Percentiles rank a stretch among this genome's conserved stretches.
These are phyloP conservation scores for Helianthus annuus DNA, from an alignment of 129 eudicot species.

Conservation along the genomic window DNA sequence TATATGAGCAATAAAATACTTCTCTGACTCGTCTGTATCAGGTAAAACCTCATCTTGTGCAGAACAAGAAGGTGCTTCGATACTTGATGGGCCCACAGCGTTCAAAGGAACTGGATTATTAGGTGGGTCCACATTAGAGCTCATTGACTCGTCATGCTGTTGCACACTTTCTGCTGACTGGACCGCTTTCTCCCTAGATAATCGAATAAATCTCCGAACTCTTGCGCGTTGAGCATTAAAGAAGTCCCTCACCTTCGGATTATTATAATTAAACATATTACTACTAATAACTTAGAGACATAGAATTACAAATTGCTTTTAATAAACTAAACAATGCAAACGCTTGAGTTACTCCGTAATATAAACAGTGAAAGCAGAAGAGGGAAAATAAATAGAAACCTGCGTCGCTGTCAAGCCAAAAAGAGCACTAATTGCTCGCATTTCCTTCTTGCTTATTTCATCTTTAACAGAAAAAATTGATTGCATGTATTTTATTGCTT, in stretches of 20 bases:
- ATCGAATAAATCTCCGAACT: conserved; percentile 72
- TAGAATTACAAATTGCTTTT: not conserved
- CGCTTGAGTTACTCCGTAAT: conserved; percentile 2
- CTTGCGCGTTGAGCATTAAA: conserved; percentile 71
- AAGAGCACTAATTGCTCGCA: conserved; percentile 80
- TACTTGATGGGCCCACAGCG: conserved; percentile 45
- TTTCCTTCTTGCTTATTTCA: conserved; percentile 83
- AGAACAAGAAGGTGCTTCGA: conserved; percentile 69
- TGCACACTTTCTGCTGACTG: conserved; percentile 42
- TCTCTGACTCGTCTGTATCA: conserved; percentile 58
- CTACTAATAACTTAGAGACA: not conserved
- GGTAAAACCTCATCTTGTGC: conserved; percentile 58
- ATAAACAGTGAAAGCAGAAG: not conserved
- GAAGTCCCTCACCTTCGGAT: conserved; percentile 74
- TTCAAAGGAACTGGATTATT: conserved; percentile 62
- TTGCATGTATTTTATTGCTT: conserved; percentile 91
- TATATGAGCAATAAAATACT: conserved; percentile 58
- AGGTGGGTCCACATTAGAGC: conserved; percentile 37
- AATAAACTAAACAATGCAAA: conserved; percentile 6
- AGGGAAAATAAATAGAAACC: conserved; percentile 41
- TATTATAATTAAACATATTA: not conserved
- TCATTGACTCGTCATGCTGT: conserved; percentile 41
- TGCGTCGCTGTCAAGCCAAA: conserved; percentile 93
- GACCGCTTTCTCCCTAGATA: conserved; percentile 71
- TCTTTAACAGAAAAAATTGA: conserved; percentile 83